Evolutionary conservation across 2,329 filamentous ascomycete species (phyloP).

Genomic region (Lachnellula hyalina): DNA sequence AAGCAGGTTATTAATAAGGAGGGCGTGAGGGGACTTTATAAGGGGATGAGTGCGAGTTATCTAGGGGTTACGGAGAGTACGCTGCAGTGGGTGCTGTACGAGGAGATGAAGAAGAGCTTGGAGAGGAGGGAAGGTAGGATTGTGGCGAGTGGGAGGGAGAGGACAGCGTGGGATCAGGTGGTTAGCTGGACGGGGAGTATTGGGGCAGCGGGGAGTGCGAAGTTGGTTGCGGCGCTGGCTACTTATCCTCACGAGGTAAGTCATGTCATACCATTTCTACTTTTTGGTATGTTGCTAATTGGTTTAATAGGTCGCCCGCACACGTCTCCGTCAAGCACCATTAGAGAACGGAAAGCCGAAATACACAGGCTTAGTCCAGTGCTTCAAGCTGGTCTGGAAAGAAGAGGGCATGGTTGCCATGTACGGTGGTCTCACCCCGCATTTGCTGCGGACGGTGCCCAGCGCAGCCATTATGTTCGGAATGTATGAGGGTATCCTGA

Average conservation of each 20-base stretch:
- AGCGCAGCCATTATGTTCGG: slow-evolving; percentile 96
- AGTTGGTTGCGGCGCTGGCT: slow-evolving; percentile 75
- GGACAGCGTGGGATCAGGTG: slow-evolving; percentile 66
- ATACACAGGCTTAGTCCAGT: slow-evolving; percentile 84
- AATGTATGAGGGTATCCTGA: slow-evolving; percentile 53
- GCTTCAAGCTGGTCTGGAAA: slow-evolving; percentile 80
- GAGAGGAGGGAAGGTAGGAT: slow-evolving; percentile 56
- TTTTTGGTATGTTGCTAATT: slow-evolving; percentile 6
- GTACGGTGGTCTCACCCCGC: slow-evolving; percentile 87
- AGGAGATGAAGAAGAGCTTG: slow-evolving; percentile 79
- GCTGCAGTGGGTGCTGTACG: slow-evolving; percentile 90
- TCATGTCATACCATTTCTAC: slow-evolving; percentile 4
- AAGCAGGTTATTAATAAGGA: slow-evolving; percentile 76
- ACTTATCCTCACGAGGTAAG: slow-evolving; percentile 89
- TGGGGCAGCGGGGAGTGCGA: slow-evolving; percentile 74
- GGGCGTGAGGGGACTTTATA: slow-evolving; percentile 77
- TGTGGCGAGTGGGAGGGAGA: slow-evolving; percentile 52
- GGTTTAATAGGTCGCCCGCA: slow-evolving; percentile 62
- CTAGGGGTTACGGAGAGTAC: slow-evolving; percentile 86
- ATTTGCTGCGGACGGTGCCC: slow-evolving; percentile 85
- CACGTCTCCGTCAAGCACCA: slow-evolving; percentile 80
- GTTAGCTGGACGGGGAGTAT: slow-evolving; percentile 76
- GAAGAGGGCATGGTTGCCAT: slow-evolving; percentile 83
- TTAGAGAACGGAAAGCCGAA: slow-evolving; percentile 65
- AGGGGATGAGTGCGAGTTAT: slow-evolving; percentile 86